A percentile compares a stretch with the other conserved stretches of the same genome.
Evolutionary conservation across 305 asterid species (phyloP).

Genomic region (Caryopteris hybrid): DNA sequence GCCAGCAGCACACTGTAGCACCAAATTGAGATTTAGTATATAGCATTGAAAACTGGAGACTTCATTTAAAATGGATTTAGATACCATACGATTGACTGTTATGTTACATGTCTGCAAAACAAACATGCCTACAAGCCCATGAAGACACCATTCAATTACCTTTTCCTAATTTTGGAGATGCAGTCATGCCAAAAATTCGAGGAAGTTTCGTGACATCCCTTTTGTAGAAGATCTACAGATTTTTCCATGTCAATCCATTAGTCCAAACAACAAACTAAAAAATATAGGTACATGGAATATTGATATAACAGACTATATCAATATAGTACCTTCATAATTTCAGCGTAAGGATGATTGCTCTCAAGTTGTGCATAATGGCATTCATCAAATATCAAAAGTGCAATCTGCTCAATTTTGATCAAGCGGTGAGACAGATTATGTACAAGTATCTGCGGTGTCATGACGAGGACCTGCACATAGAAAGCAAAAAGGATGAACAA

Average conservation of each 20-base stretch:
- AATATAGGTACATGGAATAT: background rate
- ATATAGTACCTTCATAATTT: slow-evolving; percentile 84
- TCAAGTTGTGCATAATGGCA: slow-evolving; percentile 96
- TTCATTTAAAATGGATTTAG: background rate
- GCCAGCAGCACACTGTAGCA: no score
- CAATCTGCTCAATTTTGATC: slow-evolving; percentile 70
- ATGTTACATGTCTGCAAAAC: background rate
- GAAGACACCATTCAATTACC: slow-evolving; percentile 43
- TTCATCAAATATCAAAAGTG: slow-evolving; percentile 95
- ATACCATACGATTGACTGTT: background rate
- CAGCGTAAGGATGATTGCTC: slow-evolving; percentile 93
- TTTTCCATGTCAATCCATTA: slow-evolving; percentile 21
- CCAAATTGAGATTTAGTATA: no score
- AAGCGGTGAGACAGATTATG: slow-evolving; percentile 81
- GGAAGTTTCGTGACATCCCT: slow-evolving; percentile 53
- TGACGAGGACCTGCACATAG: slow-evolving; percentile 80
- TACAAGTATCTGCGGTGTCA: slow-evolving; percentile 88
- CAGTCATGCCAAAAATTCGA: slow-evolving; percentile 99
- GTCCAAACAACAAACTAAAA: slow-evolving; percentile 21
- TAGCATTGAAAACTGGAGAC: background rate
- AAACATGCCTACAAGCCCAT: slow-evolving; percentile 11
- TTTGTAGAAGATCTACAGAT: slow-evolving; percentile 69
- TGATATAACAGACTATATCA: slow-evolving; percentile 9
- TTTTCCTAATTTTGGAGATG: slow-evolving; percentile 93
- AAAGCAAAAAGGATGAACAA: slow-evolving; percentile 18